These are phyloP conservation scores for Flaveria bidentis DNA, from an alignment of 129 eudicot species.

Conservation along the genomic window DNA sequence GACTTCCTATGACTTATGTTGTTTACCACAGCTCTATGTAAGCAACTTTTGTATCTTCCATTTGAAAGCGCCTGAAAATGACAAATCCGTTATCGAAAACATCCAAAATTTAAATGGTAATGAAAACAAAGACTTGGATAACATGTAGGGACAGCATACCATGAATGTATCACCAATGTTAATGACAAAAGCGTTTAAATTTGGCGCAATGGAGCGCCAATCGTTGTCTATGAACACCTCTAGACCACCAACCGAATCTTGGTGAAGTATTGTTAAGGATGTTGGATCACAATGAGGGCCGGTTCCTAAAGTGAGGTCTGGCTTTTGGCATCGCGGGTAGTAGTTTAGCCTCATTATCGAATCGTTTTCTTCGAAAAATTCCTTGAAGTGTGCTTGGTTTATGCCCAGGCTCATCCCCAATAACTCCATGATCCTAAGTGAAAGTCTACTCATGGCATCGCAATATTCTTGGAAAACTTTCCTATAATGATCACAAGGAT, in stretches of 20 bases:
- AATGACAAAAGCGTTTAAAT: conserved; percentile 50
- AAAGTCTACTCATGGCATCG: conserved; percentile 61
- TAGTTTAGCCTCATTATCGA: conserved; percentile 70
- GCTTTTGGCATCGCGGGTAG: conserved; percentile 70
- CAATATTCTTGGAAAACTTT: conserved; percentile 58
- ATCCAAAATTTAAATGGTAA: background rate
- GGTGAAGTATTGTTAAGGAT: conserved; percentile 69
- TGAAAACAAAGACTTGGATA: conserved; percentile 1
- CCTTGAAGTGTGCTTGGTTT: conserved; percentile 45
- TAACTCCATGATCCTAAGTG: conserved; percentile 70
- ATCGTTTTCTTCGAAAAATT: conserved; percentile 48
- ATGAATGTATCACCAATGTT: conserved; percentile 75
- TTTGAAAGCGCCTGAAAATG: conserved; percentile 63
- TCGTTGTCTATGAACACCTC: conserved; percentile 63
- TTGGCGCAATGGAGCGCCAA: conserved; percentile 60
- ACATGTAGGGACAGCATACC: conserved; percentile 34
- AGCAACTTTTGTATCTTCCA: conserved; percentile 66
- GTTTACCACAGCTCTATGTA: conserved; percentile 77
- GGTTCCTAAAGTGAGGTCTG: conserved; percentile 67
- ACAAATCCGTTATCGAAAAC: background rate
- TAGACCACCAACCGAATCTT: conserved; percentile 67
- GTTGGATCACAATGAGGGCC: conserved; percentile 82
- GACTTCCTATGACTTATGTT: conserved; percentile 55
- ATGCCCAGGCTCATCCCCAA: conserved; percentile 67
- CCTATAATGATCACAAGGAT: conserved; percentile 34